Percentiles rank a stretch among this genome's conserved stretches.
Conservation (phyloP, 2,329 filamentous ascomycete genomes). For the Colletotrichum neosansevieriae region DNA sequence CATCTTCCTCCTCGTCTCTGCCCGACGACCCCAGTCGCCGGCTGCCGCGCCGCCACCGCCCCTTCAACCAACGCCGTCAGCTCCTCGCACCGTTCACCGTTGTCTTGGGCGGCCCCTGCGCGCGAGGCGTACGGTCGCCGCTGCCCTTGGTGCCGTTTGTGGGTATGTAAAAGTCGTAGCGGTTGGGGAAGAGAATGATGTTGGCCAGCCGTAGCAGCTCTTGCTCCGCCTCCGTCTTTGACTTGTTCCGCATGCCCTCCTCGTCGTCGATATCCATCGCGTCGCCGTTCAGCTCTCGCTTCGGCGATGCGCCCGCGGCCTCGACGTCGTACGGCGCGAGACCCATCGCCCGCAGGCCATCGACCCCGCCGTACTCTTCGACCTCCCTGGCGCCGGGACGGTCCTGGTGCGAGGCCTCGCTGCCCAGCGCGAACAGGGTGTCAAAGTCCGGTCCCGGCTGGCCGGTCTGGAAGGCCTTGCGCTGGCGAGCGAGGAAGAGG, state of each 20-base stretch:
- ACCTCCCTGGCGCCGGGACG: conserved; percentile 65
- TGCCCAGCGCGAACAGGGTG: conserved; percentile 63
- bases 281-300: conserved; percentile 39
- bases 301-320: conserved; percentile 47
- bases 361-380: conserved; percentile 61
- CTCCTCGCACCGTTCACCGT: conserved; percentile 28
- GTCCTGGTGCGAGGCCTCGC: conserved; percentile 63
- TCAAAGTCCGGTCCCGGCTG: conserved; percentile 69
- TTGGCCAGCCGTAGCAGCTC: conserved; percentile 67
- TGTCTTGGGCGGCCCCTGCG: conserved; percentile 23
- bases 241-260: conserved; percentile 45
- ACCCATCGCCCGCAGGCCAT: conserved; percentile 69
- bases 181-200: conserved; percentile 65
- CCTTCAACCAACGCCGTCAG: conserved; percentile 44
- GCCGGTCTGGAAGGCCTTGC: conserved; percentile 66
- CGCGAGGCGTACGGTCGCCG: conserved; percentile 41
- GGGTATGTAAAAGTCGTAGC: conserved; percentile 42
- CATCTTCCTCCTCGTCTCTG: conserved; percentile 12
- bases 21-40: conserved; percentile 15
- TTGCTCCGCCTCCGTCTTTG: conserved; percentile 57
- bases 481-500: conserved; percentile 56
- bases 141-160: conserved; percentile 28
- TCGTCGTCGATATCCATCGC: conserved; percentile 46
- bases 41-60: conserved; percentile 39
- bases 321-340: conserved; percentile 63